Percentiles rank a stretch among this genome's conserved stretches.
phyloP scores from a whole-genome alignment of 345 rosid genomes.

The Arabidopsis suecica region DNA sequence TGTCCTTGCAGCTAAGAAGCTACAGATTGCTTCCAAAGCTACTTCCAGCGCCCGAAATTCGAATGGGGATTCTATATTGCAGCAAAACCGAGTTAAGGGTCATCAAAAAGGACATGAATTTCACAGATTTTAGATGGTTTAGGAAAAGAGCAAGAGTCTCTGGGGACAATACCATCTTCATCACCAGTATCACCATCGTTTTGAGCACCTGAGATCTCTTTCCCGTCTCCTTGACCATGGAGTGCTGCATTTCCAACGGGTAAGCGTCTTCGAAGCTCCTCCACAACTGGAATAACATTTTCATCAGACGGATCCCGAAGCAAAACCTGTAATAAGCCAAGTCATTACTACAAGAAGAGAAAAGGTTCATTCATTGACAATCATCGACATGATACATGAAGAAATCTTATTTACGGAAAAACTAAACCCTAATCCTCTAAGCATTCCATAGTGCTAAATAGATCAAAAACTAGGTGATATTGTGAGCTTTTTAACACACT shows the following conservation, averaged over 20 bases:
- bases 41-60: constrained; percentile 94
- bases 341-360: constrained; percentile 19
- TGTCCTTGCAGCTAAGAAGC: constrained; percentile 89
- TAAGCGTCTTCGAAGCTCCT: constrained; percentile 87
- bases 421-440: constrained; percentile 8
- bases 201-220: constrained; percentile 53
- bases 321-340: constrained; percentile 59
- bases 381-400: neutral
- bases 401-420: neutral
- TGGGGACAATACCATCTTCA: constrained; percentile 74
- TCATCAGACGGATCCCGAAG: constrained; percentile 87
- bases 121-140: neutral
- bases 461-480: neutral
- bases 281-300: constrained; percentile 82
- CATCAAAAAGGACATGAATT: neutral
- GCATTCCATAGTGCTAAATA: constrained; percentile 1
- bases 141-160: neutral
- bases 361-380: neutral
- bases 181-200: constrained; percentile 77
- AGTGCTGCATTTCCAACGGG: constrained; percentile 50
- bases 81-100: constrained; percentile 13
- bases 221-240: constrained; percentile 56
- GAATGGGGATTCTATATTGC: constrained; percentile 72
- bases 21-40: constrained; percentile 94
- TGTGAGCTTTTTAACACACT: neutral